phyloP scores from a whole-genome alignment of 495 filamentous ascomycete species.

The Penicillium odoratum region DNA sequence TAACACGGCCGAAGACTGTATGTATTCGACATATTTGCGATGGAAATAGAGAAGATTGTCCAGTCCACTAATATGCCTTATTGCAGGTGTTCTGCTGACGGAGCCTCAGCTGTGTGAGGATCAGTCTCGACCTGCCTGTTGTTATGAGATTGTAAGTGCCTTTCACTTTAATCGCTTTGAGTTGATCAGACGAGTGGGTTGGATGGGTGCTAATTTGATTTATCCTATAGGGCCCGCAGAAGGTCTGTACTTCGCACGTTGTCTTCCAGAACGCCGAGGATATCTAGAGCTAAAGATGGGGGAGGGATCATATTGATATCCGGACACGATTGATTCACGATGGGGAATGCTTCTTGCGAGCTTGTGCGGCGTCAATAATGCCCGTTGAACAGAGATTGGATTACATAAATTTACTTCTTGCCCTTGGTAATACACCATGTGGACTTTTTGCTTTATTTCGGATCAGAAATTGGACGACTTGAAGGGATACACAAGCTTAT shows the following conservation, averaged over 20 bases:
- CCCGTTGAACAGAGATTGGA: slow-evolving; percentile 2
- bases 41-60: neutral
- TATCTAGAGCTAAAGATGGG: slow-evolving; percentile 10
- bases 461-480: too few species aligned
- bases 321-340: slow-evolving; percentile 1
- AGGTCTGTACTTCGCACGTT: slow-evolving; percentile 34
- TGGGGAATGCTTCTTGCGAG: neutral
- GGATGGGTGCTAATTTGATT: neutral
- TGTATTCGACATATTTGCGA: neutral
- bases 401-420: neutral
- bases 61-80: neutral
- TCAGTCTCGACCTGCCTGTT: slow-evolving; percentile 31
- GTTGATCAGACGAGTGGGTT: neutral
- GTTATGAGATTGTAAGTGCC: slow-evolving; percentile 21
- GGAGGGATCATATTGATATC: slow-evolving; percentile 8
- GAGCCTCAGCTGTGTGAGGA: slow-evolving; percentile 31
- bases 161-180: neutral
- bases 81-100: slow-evolving; percentile 14
- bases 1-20: slow-evolving; percentile 34
- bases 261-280: slow-evolving; percentile 24
- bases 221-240: slow-evolving; percentile 24
- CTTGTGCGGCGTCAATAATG: slow-evolving; percentile 21
- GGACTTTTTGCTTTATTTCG: neutral
- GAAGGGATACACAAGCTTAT: too few species aligned
- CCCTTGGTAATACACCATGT: neutral